Conservation (phyloP, 148 eudicot species). For the Talinum fruticosum region DNA sequence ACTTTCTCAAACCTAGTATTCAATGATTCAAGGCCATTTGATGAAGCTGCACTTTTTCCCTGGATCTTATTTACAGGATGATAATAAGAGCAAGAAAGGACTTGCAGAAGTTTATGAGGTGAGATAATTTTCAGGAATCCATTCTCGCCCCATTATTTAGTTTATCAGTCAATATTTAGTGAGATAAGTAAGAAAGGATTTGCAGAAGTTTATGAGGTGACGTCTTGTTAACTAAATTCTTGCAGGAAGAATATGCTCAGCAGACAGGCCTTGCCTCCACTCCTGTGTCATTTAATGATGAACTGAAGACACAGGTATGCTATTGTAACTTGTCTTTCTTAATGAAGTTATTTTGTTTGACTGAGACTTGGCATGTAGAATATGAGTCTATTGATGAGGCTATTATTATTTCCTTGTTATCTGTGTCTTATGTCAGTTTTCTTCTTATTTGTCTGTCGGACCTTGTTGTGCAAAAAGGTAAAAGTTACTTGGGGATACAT, state of each 20-base stretch:
- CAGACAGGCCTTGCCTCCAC: constrained; percentile 73
- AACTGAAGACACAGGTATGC: constrained; percentile 78
- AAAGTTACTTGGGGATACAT: not conserved
- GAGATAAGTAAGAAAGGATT: not conserved
- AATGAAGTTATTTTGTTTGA: not conserved
- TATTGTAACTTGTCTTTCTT: not conserved
- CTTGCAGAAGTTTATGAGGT: constrained; percentile 96
- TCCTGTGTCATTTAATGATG: constrained; percentile 66
- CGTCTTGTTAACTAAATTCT: constrained; percentile 7
- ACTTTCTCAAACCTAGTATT: constrained; percentile 9
- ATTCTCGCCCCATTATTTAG: not conserved
- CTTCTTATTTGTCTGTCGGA: not conserved
- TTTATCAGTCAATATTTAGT: not conserved
- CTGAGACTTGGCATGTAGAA: not conserved
- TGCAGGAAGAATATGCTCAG: constrained; percentile 92
- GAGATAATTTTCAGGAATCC: constrained; percentile 16
- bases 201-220: no score
- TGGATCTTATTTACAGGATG: constrained; percentile 59
- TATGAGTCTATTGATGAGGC: not conserved
- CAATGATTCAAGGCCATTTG: not conserved
- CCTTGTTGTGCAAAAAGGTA: not conserved
- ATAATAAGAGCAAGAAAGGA: constrained; percentile 89
- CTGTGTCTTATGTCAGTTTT: not conserved
- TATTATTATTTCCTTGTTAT: not conserved
- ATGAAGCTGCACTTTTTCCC: constrained; percentile 5